Conservation (phyloP, 2,329 filamentous ascomycete genomes). For the Fusarium sp. region DNA sequence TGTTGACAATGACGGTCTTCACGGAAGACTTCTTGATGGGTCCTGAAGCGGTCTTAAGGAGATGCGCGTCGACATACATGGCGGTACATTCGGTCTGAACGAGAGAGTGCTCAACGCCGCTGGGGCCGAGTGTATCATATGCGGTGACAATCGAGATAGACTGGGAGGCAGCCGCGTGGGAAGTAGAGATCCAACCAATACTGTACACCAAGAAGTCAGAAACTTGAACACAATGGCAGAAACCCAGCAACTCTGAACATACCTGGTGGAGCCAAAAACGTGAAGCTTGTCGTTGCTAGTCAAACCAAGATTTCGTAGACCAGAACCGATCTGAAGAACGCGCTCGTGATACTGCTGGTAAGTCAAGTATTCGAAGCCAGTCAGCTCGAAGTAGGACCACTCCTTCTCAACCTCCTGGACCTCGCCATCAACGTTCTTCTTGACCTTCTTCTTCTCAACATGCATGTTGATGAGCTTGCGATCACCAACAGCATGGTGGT, state of each 20-base stretch:
- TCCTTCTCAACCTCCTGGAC: constrained; percentile 87
- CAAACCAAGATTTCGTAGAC: constrained; percentile 80
- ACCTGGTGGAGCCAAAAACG: constrained; percentile 87
- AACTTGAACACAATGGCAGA: neutral
- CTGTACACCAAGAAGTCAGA: constrained; percentile 57
- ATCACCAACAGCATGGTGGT: constrained; percentile 75
- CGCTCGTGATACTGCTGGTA: constrained; percentile 83
- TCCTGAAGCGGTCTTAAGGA: constrained; percentile 71
- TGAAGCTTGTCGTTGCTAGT: constrained; percentile 77
- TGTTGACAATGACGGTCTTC: constrained; percentile 74
- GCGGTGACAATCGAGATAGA: constrained; percentile 93
- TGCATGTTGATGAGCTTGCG: constrained; percentile 83
- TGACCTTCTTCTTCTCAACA: constrained; percentile 87
- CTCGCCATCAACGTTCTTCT: constrained; percentile 87
- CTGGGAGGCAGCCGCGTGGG: constrained; percentile 83
- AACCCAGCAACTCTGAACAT: constrained; percentile 44
- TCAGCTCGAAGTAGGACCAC: constrained; percentile 91
- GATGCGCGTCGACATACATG: constrained; percentile 89
- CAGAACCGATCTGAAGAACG: constrained; percentile 77
- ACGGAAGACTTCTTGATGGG: constrained; percentile 70
- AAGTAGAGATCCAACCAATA: constrained; percentile 85
- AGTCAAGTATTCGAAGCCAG: constrained; percentile 79
- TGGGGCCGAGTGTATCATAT: constrained; percentile 90
- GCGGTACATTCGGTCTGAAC: constrained; percentile 82
- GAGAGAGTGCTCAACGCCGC: constrained; percentile 87